Evolutionary conservation across 83 land plant genomes (phyloP), one percentile per base, ranked within the genome.

Genomic region (Picea abies): DNA sequence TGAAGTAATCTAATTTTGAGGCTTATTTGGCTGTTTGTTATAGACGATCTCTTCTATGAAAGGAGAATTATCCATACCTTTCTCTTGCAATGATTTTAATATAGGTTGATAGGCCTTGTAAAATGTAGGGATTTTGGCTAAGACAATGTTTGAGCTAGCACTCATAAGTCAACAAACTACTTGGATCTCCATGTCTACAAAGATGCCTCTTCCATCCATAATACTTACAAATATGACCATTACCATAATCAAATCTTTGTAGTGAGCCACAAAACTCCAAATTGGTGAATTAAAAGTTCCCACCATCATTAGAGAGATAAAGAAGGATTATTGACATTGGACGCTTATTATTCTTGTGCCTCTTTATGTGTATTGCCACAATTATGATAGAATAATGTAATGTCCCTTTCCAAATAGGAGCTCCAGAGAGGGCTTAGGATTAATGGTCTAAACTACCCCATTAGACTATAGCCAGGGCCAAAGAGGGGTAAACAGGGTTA

Each of bases 71-170:
- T 65, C 73, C 56, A 66, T 3, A n/a, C 37, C 72, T 72, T 32
- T 63, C 29, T 80, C 49, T 65, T 80, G 82, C 72, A 80, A 47
- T 15, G 82, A 7, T 66, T 63, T 64, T 0, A 80, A 9, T 6
- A 80, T 71, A 5, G 73, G 82, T 39, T 66, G 70, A 63, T 80
- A 65, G 29, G 82, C 82, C 39, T 44, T 32, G 68, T 80, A 80
- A 66, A 32, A 80, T 22, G 73, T 9, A 32, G 82, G 82, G 52
- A 49, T 63, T 80, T 80, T 71, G 1, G 82, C 82, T 37, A 80
- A 14, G 17, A 80, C 82, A n/a, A 80, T 80, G 1, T 17, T 63
- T 16, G 73, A 80, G 1, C 44, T 39, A 10, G 73, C 82, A 20
- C 73, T 22, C 39, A 64, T 11, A 23, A 66, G 22, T n/a, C 65